phyloP scores from a whole-genome alignment of 805 yeast genomes.

The Myxozyma geophila region DNA sequence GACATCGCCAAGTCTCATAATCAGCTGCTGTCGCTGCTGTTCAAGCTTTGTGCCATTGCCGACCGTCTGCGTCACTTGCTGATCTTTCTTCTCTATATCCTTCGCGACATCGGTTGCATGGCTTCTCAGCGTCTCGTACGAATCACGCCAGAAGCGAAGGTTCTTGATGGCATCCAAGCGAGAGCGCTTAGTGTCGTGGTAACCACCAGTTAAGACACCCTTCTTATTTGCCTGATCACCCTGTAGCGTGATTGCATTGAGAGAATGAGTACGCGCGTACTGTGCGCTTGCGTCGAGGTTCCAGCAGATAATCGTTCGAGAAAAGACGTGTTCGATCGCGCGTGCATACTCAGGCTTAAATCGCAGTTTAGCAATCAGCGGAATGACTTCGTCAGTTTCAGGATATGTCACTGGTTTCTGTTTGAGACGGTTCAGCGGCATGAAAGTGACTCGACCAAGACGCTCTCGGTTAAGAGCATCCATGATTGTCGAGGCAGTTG shows the following conservation, averaged over 20 bases:
- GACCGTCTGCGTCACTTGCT: slow-evolving; percentile 56
- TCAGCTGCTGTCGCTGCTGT: slow-evolving; percentile 51
- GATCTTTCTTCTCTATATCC: slow-evolving; percentile 54
- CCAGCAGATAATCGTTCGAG: slow-evolving; percentile 75
- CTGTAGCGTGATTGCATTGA: slow-evolving; percentile 84
- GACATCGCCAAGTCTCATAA: slow-evolving; percentile 51
- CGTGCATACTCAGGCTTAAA: slow-evolving; percentile 59
- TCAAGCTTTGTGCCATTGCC: slow-evolving; percentile 49
- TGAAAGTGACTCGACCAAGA: slow-evolving; percentile 85
- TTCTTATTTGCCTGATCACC: slow-evolving; percentile 86
- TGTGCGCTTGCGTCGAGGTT: slow-evolving; percentile 70
- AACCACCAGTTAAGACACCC: slow-evolving; percentile 91
- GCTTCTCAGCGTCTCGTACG: slow-evolving; percentile 50
- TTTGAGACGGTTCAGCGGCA: slow-evolving; percentile 77
- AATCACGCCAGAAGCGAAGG: slow-evolving; percentile 58
- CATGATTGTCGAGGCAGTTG: slow-evolving; percentile 79
- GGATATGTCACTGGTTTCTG: slow-evolving; percentile 59
- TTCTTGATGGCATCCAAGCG: slow-evolving; percentile 71
- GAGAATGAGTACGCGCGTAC: slow-evolving; percentile 60
- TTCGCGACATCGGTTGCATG: slow-evolving; percentile 49
- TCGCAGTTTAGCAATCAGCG: slow-evolving; percentile 75
- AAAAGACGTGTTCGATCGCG: slow-evolving; percentile 81
- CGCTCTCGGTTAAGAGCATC: slow-evolving; percentile 70
- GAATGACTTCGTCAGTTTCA: slow-evolving; percentile 67
- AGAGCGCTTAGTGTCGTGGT: slow-evolving; percentile 67